Evolutionary conservation across 225 moss, liverwort and hornwort species (phyloP).

Genomic region (Climacium dendroides): DNA sequence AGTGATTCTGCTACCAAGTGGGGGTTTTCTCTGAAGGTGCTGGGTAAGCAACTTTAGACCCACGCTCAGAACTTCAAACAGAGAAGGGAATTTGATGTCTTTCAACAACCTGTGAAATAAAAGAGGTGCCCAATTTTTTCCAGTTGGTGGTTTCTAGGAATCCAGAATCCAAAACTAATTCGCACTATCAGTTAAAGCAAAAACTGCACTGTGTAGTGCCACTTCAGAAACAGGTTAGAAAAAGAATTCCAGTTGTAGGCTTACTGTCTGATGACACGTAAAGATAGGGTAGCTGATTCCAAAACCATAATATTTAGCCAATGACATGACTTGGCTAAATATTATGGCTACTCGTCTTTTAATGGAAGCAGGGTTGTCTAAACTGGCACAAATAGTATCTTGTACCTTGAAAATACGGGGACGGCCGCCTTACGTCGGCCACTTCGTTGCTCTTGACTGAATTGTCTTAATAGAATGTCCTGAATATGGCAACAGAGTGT

Average conservation of each 20-base stretch:
- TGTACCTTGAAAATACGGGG: background rate
- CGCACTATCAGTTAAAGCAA: background rate
- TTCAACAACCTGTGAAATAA: constrained; percentile 2
- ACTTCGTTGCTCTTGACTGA: background rate
- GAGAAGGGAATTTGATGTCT: background rate
- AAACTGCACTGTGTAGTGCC: background rate
- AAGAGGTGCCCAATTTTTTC: background rate
- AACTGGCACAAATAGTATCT: background rate
- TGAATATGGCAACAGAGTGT: background rate
- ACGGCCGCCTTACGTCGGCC: background rate
- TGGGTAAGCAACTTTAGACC: background rate
- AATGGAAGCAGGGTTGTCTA: background rate
- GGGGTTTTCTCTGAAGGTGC: background rate
- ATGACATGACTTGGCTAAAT: background rate
- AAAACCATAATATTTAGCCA: background rate
- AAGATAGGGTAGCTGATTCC: background rate
- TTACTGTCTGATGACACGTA: background rate
- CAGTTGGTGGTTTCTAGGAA: background rate
- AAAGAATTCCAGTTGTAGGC: background rate
- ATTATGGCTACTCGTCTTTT: background rate
- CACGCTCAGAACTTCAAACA: background rate
- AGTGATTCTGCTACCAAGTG: background rate
- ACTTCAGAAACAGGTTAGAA: background rate
- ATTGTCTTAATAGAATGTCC: background rate
- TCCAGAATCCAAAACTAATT: background rate